phyloP scores from a whole-genome alignment of 2,329 filamentous ascomycete species.

The Huntiella moniliformis region DNA sequence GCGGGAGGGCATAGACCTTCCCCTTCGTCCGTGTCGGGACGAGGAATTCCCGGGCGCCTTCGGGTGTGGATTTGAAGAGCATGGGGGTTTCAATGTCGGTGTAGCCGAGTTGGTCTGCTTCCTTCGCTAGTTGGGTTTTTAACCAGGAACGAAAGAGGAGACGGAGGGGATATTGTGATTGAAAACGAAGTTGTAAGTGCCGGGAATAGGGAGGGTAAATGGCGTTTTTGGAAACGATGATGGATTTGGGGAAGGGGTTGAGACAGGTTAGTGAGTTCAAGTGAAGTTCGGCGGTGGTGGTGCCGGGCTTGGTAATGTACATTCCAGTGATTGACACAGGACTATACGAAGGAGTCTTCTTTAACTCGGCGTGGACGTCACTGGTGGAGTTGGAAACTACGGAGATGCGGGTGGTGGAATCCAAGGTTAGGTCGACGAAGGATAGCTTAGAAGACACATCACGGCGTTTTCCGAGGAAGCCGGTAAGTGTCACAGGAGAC shows the following conservation, averaged over 20 bases:
- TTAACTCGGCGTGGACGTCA: slow-evolving; percentile 24
- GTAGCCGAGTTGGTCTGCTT: slow-evolving; percentile 40
- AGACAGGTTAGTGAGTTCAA: slow-evolving; percentile 41
- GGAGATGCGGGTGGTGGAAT: slow-evolving; percentile 19
- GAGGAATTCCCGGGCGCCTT: slow-evolving; percentile 85
- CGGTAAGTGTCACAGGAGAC: slow-evolving; percentile 27
- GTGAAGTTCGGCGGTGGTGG: slow-evolving; percentile 13
- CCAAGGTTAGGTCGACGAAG: slow-evolving; percentile 41
- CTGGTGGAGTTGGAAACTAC: slow-evolving; percentile 22
- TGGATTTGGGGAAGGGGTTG: slow-evolving; percentile 54
- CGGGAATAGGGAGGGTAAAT: slow-evolving; percentile 57
- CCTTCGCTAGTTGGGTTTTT: slow-evolving; percentile 30
- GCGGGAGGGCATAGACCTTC: slow-evolving; percentile 73
- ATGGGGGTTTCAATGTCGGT: slow-evolving; percentile 78
- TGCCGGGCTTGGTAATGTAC: slow-evolving; percentile 15
- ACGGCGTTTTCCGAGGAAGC: slow-evolving; percentile 52
- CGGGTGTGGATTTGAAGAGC: slow-evolving; percentile 92
- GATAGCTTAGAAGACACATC: slow-evolving; percentile 50
- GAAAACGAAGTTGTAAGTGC: slow-evolving; percentile 70
- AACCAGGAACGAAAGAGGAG: slow-evolving; percentile 51
- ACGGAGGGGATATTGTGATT: slow-evolving; percentile 44
- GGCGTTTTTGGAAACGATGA: slow-evolving; percentile 57
- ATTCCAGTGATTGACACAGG: slow-evolving; percentile 31
- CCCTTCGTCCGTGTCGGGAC: slow-evolving; percentile 67
- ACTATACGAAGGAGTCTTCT: slow-evolving; percentile 29